Evolutionary conservation across 352 stramenopile genomes (phyloP).

Genomic region (Pilasporangium apinafurcum): DNA sequence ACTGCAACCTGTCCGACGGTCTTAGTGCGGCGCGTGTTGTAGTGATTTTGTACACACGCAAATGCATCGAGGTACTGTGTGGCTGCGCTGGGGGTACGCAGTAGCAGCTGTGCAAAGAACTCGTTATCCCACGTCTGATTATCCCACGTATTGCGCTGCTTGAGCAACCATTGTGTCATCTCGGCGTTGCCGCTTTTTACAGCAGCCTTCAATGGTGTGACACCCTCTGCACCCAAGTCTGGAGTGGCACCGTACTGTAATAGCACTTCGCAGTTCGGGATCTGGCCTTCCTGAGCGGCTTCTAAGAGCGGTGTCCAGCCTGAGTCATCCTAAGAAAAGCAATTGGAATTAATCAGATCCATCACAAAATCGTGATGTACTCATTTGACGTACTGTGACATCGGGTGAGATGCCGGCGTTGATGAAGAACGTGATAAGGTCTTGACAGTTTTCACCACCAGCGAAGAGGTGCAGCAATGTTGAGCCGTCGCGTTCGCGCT

Average conservation of each 20-base stretch:
- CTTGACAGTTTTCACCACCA: slow-evolving; percentile 10
- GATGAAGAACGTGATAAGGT: slow-evolving; percentile 35
- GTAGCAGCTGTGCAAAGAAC: slow-evolving; percentile 34
- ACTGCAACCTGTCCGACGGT: slow-evolving; percentile 40
- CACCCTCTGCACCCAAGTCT: slow-evolving; percentile 22
- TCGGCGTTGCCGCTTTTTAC: slow-evolving; percentile 6
- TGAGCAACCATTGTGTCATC: slow-evolving; percentile 12
- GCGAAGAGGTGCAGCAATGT: slow-evolving; percentile 13
- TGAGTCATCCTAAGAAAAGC: slow-evolving; percentile 19
- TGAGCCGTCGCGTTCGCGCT: slow-evolving; percentile 8
- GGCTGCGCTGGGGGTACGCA: slow-evolving; percentile 34
- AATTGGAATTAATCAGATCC: too few relatives aligned
- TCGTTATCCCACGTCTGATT: background rate
- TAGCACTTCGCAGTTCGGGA: slow-evolving; percentile 37
- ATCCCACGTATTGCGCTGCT: slow-evolving; percentile 11
- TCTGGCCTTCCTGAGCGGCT: slow-evolving; percentile 49
- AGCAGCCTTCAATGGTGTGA: slow-evolving; percentile 30
- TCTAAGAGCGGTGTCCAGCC: slow-evolving; percentile 62
- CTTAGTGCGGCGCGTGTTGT: too few relatives aligned
- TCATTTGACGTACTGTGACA: slow-evolving; percentile 15
- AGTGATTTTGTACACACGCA: slow-evolving; percentile 34
- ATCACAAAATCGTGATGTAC: too few relatives aligned
- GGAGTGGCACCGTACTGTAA: slow-evolving; percentile 30
- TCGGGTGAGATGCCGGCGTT: slow-evolving; percentile 25
- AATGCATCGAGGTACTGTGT: slow-evolving; percentile 48